Percentiles rank a stretch among this genome's conserved stretches.
These are phyloP conservation scores for Jamesozyma spencerorum DNA, from an alignment of 805 yeast species.

Conservation along the genomic window DNA sequence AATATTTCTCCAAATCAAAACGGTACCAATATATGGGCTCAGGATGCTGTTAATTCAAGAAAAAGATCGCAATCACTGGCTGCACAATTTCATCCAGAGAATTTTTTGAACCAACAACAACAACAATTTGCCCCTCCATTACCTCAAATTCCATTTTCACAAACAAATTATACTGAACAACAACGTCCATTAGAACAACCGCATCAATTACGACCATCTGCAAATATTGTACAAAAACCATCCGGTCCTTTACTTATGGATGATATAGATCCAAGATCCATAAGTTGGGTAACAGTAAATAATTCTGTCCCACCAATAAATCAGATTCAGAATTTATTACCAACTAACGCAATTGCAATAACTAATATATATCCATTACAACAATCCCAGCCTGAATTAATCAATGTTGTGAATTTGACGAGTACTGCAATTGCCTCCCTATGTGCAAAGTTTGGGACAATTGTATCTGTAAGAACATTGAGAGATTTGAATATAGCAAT, in stretches of 20 bases:
- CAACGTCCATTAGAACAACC: background rate
- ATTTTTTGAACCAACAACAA: constrained; percentile 1
- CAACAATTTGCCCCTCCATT: background rate
- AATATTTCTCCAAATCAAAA: background rate
- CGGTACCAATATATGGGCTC: constrained; percentile 3
- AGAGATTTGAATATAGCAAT: constrained; percentile 43
- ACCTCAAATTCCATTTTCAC: background rate
- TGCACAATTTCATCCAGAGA: constrained; percentile 4
- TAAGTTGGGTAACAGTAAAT: constrained; percentile 59
- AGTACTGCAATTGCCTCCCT: constrained; percentile 46
- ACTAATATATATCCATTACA: constrained; percentile 49
- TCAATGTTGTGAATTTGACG: constrained; percentile 36
- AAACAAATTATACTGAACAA: background rate
- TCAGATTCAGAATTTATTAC: constrained; percentile 58
- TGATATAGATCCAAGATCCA: constrained; percentile 47
- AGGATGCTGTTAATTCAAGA: constrained; percentile 1
- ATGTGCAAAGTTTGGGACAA: constrained; percentile 51
- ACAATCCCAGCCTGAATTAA: constrained; percentile 41
- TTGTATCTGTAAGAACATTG: constrained; percentile 54
- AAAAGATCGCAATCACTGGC: constrained; percentile 12
- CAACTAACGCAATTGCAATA: constrained; percentile 66
- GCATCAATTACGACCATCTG: background rate
- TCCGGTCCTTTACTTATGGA: constrained; percentile 35
- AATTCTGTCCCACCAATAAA: constrained; percentile 64
- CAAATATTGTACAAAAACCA: background rate